These are phyloP conservation scores for Beauveria sp. DNA, from an alignment of 2,329 filamentous ascomycete genomes.

Conservation along the genomic window DNA sequence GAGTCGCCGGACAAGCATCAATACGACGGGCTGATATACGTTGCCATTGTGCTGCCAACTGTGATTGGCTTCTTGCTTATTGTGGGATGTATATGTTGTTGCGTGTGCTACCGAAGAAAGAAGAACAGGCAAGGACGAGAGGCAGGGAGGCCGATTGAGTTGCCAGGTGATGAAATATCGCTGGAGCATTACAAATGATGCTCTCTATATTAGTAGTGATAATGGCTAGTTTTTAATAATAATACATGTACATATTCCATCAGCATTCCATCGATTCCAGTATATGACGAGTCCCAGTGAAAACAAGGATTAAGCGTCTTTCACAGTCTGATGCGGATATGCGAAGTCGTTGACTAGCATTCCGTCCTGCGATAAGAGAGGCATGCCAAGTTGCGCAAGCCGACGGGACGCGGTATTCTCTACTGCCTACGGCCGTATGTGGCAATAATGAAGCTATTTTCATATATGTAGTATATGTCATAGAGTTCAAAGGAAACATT, in stretches of 20 bases:
- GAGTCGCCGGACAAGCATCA: not conserved
- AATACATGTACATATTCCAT: not conserved
- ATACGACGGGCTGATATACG: not conserved
- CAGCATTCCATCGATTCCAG: no score
- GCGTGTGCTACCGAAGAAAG: slow-evolving; percentile 2
- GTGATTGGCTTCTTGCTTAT: not conserved
- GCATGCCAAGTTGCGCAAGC: no score
- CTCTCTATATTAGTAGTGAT: not conserved
- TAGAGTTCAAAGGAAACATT: no score
- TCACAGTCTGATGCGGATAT: no score
- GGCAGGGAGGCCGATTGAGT: not conserved
- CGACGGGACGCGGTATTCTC: no score
- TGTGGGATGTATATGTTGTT: not conserved
- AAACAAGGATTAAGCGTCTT: no score
- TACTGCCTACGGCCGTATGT: no score
- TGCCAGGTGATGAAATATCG: not conserved
- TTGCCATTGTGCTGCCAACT: not conserved
- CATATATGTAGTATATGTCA: no score
- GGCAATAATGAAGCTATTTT: no score
- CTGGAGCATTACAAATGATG: not conserved
- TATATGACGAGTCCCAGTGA: no score
- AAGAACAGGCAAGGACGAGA: not conserved
- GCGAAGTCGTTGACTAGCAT: no score
- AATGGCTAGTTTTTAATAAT: not conserved
- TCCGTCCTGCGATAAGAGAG: no score